Evolutionary conservation across 2,329 filamentous ascomycete species (phyloP).

Genomic region (Pseudocercospora pini-densiflorae): DNA sequence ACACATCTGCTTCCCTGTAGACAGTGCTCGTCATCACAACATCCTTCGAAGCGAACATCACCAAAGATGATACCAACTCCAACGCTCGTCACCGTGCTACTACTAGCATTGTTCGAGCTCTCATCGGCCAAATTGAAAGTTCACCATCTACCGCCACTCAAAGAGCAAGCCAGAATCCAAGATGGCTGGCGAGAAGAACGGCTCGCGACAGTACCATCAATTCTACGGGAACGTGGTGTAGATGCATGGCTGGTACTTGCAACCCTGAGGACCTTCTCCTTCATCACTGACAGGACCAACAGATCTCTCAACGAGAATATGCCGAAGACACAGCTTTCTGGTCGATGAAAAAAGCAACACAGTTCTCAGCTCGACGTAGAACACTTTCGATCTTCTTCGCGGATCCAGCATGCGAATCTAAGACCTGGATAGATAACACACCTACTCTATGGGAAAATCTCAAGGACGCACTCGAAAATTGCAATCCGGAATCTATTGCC

Average conservation of each 20-base stretch:
- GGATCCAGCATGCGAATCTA: conserved; percentile 1
- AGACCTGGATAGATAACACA: conserved; percentile 30
- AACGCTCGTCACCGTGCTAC: background rate
- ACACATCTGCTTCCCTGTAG: background rate
- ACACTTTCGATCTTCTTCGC: conserved; percentile 28
- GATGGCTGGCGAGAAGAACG: conserved; percentile 28
- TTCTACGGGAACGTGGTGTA: conserved; percentile 24
- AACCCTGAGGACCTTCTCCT: background rate
- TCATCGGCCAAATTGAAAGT: background rate
- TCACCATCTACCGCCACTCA: conserved; percentile 16
- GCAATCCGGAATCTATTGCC: conserved; percentile 21
- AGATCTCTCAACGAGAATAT: conserved; percentile 30
- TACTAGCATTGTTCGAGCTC: background rate
- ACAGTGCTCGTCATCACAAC: background rate
- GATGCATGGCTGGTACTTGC: conserved; percentile 29
- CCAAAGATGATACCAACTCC: background rate
- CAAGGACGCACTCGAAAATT: conserved; percentile 13
- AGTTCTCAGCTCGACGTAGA: conserved; percentile 29
- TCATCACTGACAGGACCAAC: background rate
- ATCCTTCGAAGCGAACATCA: background rate
- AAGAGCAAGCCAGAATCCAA: conserved; percentile 27
- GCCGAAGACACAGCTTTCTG: conserved; percentile 32
- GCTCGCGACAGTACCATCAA: conserved; percentile 23
- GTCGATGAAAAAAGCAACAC: conserved; percentile 28
- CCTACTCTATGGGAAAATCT: conserved; percentile 19